Base-by-base conservation (phyloP, 768 basidiomycete species). In the Suillus subalutaceus region DNA sequence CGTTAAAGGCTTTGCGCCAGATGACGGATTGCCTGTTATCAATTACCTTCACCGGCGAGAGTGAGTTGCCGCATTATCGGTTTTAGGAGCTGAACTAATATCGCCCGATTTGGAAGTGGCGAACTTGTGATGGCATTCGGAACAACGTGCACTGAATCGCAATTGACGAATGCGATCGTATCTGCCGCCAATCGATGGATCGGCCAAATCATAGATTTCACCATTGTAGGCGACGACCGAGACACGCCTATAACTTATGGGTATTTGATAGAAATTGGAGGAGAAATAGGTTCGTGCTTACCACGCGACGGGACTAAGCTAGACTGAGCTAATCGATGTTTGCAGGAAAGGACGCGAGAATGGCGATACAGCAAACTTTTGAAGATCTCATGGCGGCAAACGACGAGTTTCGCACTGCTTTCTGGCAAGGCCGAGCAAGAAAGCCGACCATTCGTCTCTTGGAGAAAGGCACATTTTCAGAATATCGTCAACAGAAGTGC, bases 381-480 rank as follows among this genome's bases (percentile, higher is more conserved):
- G 60, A 44, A 26, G 38, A 56, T 2, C 41, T 66, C 13, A 35
- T 52, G 23, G 12, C 40, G 37, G 20, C 26, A 7, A 63, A 40
- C 48, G 12, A 43, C 20, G 56, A 66, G 20, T 64, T 40, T 48
- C 40, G 37, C 38, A 20, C 13, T 18, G 44, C 32, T 32, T 37
- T 66, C 41, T 53, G 52, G 20, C 26, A 26, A 40, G 41, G 50
- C 9, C 6, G 35, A 7, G 43, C 66, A 9, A 63, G 65, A 20
- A 30, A 15, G 26, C 68, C 66, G 1, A 69, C 68, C 16, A 60
- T 69, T 23, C 66, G 66, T 32, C 43, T 69, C 15, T 15, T 69
- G 16, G 43, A 55, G 15, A 63, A 48, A 18, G 68, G 63, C 0
- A 64, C 68, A 1, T 69, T 69, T 48, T 18, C n/a, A 20, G 66